Evolutionary conservation across 441 rosid species (phyloP), one percentile per base, ranked within the genome.

Genomic region (Corymbia citriodora): DNA sequence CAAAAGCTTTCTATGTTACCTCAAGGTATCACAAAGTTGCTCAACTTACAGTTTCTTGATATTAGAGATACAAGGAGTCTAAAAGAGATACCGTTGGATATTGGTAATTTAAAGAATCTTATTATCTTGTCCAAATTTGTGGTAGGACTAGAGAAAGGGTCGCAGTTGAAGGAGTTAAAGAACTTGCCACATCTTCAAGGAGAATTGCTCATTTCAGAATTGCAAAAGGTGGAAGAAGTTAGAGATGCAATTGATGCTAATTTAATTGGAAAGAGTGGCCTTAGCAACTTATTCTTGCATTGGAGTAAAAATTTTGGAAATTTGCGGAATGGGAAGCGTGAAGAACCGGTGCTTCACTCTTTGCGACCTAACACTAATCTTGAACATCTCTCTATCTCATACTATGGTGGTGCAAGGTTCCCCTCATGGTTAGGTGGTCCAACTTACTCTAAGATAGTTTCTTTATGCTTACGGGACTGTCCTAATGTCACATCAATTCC

Each of bases 321-420:
- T 63, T 18, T 13, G 9, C 10, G 0, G 0, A 14, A n/a, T 63
- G 9, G 14, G 29, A 18, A 63, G 10, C 2, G 0, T 0, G 5
- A 63, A 29, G 72, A 18, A 27, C 31, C 1, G 0, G 33, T 63
- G 72, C 10, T 63, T 63, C 2, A 25, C 18, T 14, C 1, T 14
- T 0, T 63, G 1, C 72, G 0, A 29, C 72, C 72, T 29, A 36
- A 29, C 36, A 5, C 10, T 29, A 7, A 63, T 29, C 72, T 63
- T 63, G 5, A 63, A 63, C 29, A 63, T 29, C 36, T 63, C 5
- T 0, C 18, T 63, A 63, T 63, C 2, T 63, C 3, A 10, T 3
- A 29, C 72, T 63, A 63, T 10, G 0, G 18, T 29, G 18, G 72
- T 29, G 8, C 9, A 63, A 14, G 0, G 29, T 63, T 29, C 9